Conservation (phyloP, 2,329 filamentous ascomycete genomes). For the Paraconiothyrium sp. region DNA sequence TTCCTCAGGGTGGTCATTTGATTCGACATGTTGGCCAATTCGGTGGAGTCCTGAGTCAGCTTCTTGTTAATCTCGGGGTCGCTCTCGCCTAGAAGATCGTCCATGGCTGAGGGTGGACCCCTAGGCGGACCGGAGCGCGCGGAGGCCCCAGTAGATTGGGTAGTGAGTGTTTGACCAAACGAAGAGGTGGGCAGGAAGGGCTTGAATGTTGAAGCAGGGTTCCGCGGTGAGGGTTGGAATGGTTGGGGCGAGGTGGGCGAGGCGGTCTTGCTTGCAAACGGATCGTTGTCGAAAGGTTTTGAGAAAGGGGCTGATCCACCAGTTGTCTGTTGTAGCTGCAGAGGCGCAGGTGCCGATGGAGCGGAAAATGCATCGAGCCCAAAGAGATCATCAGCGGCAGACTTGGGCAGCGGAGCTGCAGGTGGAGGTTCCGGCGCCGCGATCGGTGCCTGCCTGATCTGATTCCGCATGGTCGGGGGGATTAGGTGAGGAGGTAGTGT, state of each 20-base stretch:
- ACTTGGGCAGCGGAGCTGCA: conserved; percentile 67
- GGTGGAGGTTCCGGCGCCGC: conserved; percentile 57
- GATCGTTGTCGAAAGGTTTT: conserved; percentile 64
- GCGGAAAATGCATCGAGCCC: conserved; percentile 79
- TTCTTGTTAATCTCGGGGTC: conserved; percentile 90
- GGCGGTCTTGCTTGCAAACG: conserved; percentile 65
- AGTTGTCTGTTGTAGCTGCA: conserved; percentile 74
- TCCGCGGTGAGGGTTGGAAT: conserved; percentile 57
- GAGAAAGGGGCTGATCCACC: conserved; percentile 69
- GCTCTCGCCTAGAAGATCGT: conserved; percentile 85
- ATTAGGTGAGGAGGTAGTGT: conserved; percentile 83
- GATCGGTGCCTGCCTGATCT: conserved; percentile 59
- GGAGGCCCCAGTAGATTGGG: conserved; percentile 77
- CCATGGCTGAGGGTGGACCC: conserved; percentile 63
- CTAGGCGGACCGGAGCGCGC: conserved; percentile 55
- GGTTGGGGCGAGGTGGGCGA: conserved; percentile 64
- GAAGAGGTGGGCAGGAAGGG: conserved; percentile 92
- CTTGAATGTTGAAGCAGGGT: conserved; percentile 72
- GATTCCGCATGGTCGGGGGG: conserved; percentile 83
- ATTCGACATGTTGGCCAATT: conserved; percentile 94
- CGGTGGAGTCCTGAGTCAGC: conserved; percentile 86
- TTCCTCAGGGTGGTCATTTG: conserved; percentile 90
- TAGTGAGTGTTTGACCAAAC: conserved; percentile 84
- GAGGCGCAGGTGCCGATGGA: conserved; percentile 58
- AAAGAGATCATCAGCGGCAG: conserved; percentile 92